Base-by-base conservation (phyloP, 768 basidiomycete species). In the Leccinum rimulosum region DNA sequence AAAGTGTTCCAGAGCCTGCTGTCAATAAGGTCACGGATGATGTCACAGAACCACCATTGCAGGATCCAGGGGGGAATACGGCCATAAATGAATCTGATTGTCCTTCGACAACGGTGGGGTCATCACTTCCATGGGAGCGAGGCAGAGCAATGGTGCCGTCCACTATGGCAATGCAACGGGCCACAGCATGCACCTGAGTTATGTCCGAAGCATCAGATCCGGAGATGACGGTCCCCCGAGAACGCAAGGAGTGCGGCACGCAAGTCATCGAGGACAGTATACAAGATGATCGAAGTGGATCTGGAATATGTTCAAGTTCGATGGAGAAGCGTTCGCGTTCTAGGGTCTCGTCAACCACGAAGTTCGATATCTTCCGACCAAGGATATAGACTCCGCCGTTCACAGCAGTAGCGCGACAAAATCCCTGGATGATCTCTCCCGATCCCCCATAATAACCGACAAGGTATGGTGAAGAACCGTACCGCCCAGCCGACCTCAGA, bases 361-460 rank as follows among this genome's bases (percentile, higher is more conserved):
- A 68, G 2, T 72, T 68, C 25, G 49, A 57, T 22, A 73, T 57
- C 35, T 57, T 63, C 49, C 83, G 79, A 27, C 86, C 87, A 4
- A 93, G 80, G 59, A 93, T 85, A 67, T 92, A 93, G 11, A 86
- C 84, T 0, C 77, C 83, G 17, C 90, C 88, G 51, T 77, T 79
- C 33, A 98, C 95, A 3, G 96, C 96, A 14, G 93, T 80, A 22
- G 89, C 84, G 15, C 95, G 91, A 68, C 85, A 88, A 66, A 91
- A 98, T 2, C 95, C 95, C 73, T 98, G 96, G 0, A 90, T 83
- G 11, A 98, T 85, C 68, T 98, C 96, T 5, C 96, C 96, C 0
- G 88, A 80, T 19, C 94, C 92, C 17, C 96, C 96, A 70, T 97
- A 98, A 64, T 97, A 93, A 0, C 93, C 93, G n/a, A 98, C 80